Base-by-base conservation (phyloP, 352 stramenopile genomes). In the Globisporangium nodosum region DNA sequence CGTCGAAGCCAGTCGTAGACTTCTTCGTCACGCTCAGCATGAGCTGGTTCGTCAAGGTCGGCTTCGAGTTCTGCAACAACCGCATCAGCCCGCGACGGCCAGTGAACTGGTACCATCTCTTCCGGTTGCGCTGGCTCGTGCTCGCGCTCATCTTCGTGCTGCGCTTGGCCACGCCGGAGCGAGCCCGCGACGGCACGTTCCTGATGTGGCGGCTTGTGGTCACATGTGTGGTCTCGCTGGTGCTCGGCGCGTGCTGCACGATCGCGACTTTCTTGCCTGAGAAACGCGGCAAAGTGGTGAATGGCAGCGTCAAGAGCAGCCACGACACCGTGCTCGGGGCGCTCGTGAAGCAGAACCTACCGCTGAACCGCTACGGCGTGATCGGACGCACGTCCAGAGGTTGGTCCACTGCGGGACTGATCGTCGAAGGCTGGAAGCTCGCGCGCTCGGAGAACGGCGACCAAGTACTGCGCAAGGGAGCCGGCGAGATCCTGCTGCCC, bases 21-120 rank as follows among this genome's bases (percentile, higher is more conserved):
- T 30, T 79, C 7, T 64, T 73, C 5, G 73, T 82, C 35, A 73
- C 66, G 49, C 52, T 82, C 13, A 76, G 70, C 3, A 82, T 82
- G 73, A 82, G 63, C 56, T 82, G 73, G 73, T 68, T 82, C 27
- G 46, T 78, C 37, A 82, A 82, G 37, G 50, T 76, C 3, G 70
- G 65, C 31, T 82, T 79, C 40, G 73, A 82, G 46, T 47, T 77
- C 33, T 70, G 60, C 57, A 82, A 75, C 51, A 63, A 61, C 24
- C 65, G 65, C 50, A 65, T 82, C 35, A 49, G 43, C 18, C 52
- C 73, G 5, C 62, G 62, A 21, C 60, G 64, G 7, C 70, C 70
- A 1, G 55, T 64, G 3, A 66, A 76, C 49, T 71, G 65, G 68
- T 66, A 61, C 20, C 63, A 74, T 49, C 58, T 66, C 48, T 70